A percentile compares a stretch with the other conserved stretches of the same genome.
These are phyloP conservation scores for Lecanosticta acicola DNA, from an alignment of 2,329 filamentous ascomycete genomes.

Conservation along the genomic window DNA sequence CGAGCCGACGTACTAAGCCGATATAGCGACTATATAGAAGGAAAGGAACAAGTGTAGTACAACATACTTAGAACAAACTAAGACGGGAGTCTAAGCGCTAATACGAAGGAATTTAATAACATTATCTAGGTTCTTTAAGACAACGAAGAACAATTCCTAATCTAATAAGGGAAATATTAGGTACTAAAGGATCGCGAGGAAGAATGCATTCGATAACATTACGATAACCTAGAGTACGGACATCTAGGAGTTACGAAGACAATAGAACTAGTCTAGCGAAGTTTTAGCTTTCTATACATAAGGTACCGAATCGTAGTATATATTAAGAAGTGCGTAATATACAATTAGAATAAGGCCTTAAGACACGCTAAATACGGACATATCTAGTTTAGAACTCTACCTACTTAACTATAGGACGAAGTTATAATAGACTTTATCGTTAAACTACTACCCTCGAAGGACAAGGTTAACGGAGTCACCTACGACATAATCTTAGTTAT, in stretches of 20 bases:
- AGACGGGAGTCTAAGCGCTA: background rate
- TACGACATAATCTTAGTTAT: constrained; percentile 20
- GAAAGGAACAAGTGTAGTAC: constrained; percentile 2
- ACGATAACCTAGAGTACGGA: constrained; percentile 8
- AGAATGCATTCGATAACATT: constrained; percentile 12
- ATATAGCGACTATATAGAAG: constrained; percentile 1
- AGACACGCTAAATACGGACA: constrained; percentile 11
- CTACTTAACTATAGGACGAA: constrained; percentile 9
- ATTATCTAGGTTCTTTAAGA: constrained; percentile 5
- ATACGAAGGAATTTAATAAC: constrained; percentile 6
- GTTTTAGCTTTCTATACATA: constrained; percentile 9
- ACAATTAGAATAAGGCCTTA: constrained; percentile 9
- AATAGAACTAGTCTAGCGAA: background rate
- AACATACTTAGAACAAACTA: background rate
- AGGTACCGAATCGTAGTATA: constrained; percentile 2
- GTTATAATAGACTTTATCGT: constrained; percentile 10
- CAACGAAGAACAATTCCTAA: constrained; percentile 8
- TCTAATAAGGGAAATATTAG: constrained; percentile 9
- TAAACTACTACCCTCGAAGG: constrained; percentile 12
- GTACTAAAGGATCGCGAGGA: constrained; percentile 5
- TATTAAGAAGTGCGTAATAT: constrained; percentile 10
- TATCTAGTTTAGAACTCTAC: constrained; percentile 10
- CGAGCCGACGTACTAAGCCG: background rate
- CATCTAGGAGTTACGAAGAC: constrained; percentile 1
- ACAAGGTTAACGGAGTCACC: constrained; percentile 1